These are phyloP conservation scores for Inosperma sp. DNA, from an alignment of 768 basidiomycete genomes.

Conservation along the genomic window DNA sequence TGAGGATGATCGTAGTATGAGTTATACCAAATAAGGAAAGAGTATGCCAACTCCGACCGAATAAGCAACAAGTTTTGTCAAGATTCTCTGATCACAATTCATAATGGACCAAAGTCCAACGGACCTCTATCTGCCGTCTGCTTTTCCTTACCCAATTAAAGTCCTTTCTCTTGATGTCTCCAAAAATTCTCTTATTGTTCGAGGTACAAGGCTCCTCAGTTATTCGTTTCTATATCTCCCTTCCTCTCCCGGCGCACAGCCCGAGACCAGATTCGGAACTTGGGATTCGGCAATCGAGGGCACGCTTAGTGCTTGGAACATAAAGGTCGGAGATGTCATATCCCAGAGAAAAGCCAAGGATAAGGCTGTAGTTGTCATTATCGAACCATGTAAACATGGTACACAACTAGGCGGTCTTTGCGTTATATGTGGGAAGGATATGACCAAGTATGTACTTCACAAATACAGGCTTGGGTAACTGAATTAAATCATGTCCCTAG, in stretches of 20 bases:
- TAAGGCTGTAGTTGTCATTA: constrained; percentile 57
- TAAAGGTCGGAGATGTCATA: constrained; percentile 62
- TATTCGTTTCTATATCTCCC: constrained; percentile 72
- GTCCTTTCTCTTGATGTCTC: constrained; percentile 62
- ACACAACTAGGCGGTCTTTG: constrained; percentile 91
- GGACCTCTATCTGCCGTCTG: constrained; percentile 66
- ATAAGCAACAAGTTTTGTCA: neutral
- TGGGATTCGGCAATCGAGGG: constrained; percentile 92
- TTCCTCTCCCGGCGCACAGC: constrained; percentile 38
- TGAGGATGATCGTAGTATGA: constrained; percentile 39
- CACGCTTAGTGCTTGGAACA: constrained; percentile 63
- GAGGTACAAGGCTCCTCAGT: constrained; percentile 76
- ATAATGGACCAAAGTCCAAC: constrained; percentile 59
- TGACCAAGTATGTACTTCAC: constrained; percentile 66
- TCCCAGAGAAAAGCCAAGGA: constrained; percentile 54
- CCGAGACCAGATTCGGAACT: constrained; percentile 76
- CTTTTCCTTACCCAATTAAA: constrained; percentile 85
- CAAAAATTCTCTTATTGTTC: constrained; percentile 44
- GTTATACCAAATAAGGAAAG: constrained; percentile 14
- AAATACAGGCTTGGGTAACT: constrained; percentile 13
- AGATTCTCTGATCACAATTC: constrained; percentile 7
- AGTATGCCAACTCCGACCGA: constrained; percentile 26
- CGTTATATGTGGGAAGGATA: constrained; percentile 91
- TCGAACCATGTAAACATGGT: constrained; percentile 95
- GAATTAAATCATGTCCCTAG: constrained; percentile 28